Evolutionary conservation across 352 stramenopile genomes (phyloP).

Genomic region (Lagenidium giganteum): DNA sequence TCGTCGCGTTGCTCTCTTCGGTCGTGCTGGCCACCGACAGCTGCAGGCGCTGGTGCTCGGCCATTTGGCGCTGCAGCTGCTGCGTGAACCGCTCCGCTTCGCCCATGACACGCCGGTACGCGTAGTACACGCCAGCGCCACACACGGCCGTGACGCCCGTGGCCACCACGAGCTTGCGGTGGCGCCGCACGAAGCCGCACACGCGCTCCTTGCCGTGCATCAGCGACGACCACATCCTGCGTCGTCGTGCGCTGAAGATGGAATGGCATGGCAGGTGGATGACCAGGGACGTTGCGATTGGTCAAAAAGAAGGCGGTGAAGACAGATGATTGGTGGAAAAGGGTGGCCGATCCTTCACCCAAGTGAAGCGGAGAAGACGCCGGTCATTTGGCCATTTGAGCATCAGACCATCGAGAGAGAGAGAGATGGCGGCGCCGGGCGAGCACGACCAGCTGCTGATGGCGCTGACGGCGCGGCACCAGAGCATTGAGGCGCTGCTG

Average conservation of each 20-base stretch:
- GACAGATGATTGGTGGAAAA: too few species aligned
- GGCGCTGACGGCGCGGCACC: constrained; percentile 92
- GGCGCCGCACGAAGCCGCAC: constrained; percentile 58
- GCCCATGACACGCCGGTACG: constrained; percentile 51
- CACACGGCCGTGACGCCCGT: constrained; percentile 42
- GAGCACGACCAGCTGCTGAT: constrained; percentile 89
- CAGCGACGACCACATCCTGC: constrained; percentile 65
- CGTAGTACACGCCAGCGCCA: constrained; percentile 58
- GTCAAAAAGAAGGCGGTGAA: too few species aligned
- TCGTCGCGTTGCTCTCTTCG: constrained; percentile 67
- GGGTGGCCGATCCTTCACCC: too few species aligned
- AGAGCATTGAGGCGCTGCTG: constrained; percentile 94
- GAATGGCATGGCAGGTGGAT: too few species aligned
- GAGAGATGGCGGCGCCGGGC: too few species aligned
- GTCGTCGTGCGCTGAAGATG: constrained; percentile 2
- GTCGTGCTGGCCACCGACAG: constrained; percentile 62
- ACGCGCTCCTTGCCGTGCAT: constrained; percentile 41
- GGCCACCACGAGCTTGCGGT: constrained; percentile 58
- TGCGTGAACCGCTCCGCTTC: constrained; percentile 67
- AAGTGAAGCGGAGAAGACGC: too few species aligned
- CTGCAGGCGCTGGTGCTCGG: constrained; percentile 70
- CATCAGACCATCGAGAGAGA: too few species aligned
- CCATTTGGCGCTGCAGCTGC: constrained; percentile 69
- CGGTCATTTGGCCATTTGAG: too few species aligned
- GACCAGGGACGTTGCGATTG: too few species aligned